These are phyloP conservation scores for Antitrichia curtipendula DNA, from an alignment of 225 moss, liverwort and hornwort species.

Conservation along the genomic window DNA sequence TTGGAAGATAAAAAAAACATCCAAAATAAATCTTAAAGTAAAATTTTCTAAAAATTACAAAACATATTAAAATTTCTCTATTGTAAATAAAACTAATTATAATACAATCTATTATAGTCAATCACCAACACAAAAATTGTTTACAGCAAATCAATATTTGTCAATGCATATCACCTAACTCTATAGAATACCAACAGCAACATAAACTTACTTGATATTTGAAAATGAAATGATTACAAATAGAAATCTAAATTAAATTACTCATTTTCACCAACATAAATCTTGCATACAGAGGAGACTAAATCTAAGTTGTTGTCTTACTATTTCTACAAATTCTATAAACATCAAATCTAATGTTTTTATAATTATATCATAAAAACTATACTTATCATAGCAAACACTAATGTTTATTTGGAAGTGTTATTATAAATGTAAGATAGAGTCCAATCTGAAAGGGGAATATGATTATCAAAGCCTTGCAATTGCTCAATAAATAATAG, in stretches of 20 bases:
- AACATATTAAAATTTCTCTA: background rate
- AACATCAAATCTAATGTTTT: background rate
- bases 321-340: background rate
- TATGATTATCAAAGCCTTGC: background rate
- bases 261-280: background rate
- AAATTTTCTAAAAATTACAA: background rate
- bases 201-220: background rate
- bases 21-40: background rate
- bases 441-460: accelerated
- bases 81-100: background rate
- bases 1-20: background rate
- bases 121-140: background rate
- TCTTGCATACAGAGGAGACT: background rate
- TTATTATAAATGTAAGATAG: no score
- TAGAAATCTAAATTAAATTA: background rate
- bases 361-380: background rate
- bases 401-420: background rate
- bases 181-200: background rate
- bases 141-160: background rate
- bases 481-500: background rate
- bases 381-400: background rate
- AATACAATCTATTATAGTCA: background rate
- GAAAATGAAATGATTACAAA: background rate
- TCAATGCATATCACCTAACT: no score
- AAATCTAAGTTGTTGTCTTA: background rate